Base-by-base conservation (phyloP, 805 yeast species). In the Candida awuae region DNA sequence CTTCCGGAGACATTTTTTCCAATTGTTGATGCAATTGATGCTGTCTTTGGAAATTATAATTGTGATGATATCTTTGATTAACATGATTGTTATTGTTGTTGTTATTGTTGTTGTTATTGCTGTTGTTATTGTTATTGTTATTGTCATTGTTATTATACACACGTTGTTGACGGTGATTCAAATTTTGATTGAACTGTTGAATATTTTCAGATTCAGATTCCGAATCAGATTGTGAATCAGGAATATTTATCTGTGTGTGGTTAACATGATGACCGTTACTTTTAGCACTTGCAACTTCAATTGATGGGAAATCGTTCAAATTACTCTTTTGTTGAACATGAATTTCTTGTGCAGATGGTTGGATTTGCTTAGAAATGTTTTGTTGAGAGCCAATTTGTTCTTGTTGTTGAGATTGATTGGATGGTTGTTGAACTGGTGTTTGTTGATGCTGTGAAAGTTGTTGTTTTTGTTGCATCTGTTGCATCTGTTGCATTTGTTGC, bases 1-100 rank as follows among this genome's bases (percentile, higher is more conserved):
- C 88, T 53, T 81, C 90, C 7, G 83, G 84, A 30, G 81, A 67
- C 52, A 80, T 62, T 21, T 67, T 69, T 50, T 63, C 62, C 37
- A 58, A 43, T 21, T 59, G 61, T 30, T 55, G 60, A 39, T 58
- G 61, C 27, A 46, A 37, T 20, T 51, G 57, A 16, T 48, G 52
- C 28, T 54, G 60, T 27, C 55, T 50, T 29, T 52, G 50, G 27
- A 37, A 45, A 14, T 47, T 49, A 37, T 53, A 53, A 17, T 34
- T 31, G 18, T 43, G 35, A 34, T 49, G 54, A 28, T 38, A 35
- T 13, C 26, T 25, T 25, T 40, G 36, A 22, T 34, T 34, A 19
- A 27, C 32, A 21, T 43, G 32, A 12, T 34, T 38, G 20, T 36
- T 34, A 37, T 26, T 29, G 31, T 18, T 22, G 39, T 34, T 41